Conservation (phyloP, 2,329 filamentous ascomycete species). For the Penicillium sp. region DNA sequence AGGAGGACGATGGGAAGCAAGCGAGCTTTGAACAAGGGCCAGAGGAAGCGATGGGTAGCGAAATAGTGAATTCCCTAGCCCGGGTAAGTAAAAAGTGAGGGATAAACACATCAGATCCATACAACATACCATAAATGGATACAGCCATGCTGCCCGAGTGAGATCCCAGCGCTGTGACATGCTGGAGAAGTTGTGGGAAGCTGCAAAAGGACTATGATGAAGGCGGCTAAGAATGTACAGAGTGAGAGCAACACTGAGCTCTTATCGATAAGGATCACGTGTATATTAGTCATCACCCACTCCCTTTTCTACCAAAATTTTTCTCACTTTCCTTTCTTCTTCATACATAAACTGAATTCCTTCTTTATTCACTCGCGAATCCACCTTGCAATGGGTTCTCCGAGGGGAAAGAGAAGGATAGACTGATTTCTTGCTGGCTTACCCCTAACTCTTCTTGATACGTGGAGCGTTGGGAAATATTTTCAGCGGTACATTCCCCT, state of each 20-base stretch:
- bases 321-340: conserved; percentile 30
- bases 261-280: conserved; percentile 36
- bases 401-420: conserved; percentile 48
- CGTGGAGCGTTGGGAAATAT: conserved; percentile 47
- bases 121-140: conserved; percentile 43
- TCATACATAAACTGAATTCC: conserved; percentile 40
- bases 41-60: conserved; percentile 68
- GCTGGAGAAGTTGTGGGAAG: not conserved
- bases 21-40: conserved; percentile 71
- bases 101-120: conserved; percentile 1
- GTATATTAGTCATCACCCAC: conserved; percentile 15
- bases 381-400: conserved; percentile 36
- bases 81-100: conserved; percentile 5
- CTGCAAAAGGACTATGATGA: not conserved
- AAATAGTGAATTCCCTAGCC: conserved; percentile 75
- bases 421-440: conserved; percentile 40
- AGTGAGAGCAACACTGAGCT: conserved; percentile 8
- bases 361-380: conserved; percentile 47
- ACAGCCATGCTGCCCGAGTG: conserved; percentile 42
- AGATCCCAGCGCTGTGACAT: conserved; percentile 24
- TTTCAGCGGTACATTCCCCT: conserved; percentile 39
- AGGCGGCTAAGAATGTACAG: not conserved
- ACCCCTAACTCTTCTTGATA: conserved; percentile 42
- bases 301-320: conserved; percentile 21
- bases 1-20: conserved; percentile 76